Evolutionary conservation across 139 green algal species (phyloP).

Genomic region (Microglena sp.): DNA sequence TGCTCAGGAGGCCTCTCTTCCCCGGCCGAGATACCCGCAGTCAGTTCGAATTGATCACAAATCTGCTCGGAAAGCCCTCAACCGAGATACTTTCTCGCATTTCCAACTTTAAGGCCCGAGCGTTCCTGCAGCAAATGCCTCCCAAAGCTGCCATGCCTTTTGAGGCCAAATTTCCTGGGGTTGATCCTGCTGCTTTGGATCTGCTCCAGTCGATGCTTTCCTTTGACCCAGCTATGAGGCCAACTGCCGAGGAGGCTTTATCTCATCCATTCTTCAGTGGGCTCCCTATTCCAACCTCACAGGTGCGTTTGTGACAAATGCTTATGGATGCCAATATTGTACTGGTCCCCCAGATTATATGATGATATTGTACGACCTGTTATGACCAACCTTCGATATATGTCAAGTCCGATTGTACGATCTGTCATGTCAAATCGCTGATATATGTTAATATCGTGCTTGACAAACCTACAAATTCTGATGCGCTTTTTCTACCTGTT

Average conservation of each 20-base stretch:
- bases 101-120: slow-evolving; percentile 15
- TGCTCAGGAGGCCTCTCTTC: slow-evolving; percentile 62
- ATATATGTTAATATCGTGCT: no score
- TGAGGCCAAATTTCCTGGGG: slow-evolving; percentile 20
- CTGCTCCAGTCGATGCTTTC: slow-evolving; percentile 56
- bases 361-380: no score
- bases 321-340: no score
- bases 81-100: no score
- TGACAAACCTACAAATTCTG: no score
- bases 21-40: slow-evolving; percentile 26
- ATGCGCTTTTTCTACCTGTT: no score
- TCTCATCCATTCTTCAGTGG: slow-evolving; percentile 64
- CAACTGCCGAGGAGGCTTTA: slow-evolving; percentile 56
- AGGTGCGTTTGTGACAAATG: no score
- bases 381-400: no score
- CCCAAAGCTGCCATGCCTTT: slow-evolving; percentile 14
- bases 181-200: slow-evolving; percentile 38
- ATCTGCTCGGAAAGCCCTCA: slow-evolving; percentile 33
- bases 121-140: slow-evolving; percentile 20
- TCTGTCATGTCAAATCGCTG: no score
- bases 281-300: no score
- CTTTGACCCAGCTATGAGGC: slow-evolving; percentile 60
- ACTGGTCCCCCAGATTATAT: no score
- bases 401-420: no score
- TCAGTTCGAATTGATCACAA: slow-evolving; percentile 31